Evolutionary conservation across 352 stramenopile genomes (phyloP), one percentile per base, ranked within the genome.

Genomic region (Pythium monospermum): DNA sequence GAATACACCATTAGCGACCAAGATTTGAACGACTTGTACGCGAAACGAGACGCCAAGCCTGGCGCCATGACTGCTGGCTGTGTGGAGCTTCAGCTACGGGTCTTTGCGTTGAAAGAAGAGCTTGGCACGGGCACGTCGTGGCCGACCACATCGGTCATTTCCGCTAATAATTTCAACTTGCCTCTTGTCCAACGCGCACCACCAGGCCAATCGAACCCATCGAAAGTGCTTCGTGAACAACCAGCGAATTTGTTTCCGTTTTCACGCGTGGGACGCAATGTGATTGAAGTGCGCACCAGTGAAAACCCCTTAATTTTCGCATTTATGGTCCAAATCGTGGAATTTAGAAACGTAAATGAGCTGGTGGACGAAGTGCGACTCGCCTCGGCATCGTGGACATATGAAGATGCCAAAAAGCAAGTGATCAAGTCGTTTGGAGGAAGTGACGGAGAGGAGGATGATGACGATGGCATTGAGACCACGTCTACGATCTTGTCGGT

Each of bases 401-500:
- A 88, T 49, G 83, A 86, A 33, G 41, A 74, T 25, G 79, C 83
- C 7, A 87, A 86, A 40, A 57, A 84, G 56, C 61, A 87, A 19
- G 77, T 93, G 46, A 82, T 91, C 57, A 80, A 80, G 42, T 90
- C 77, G 32, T 93, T 93, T 59, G 76, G 79, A 21, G 79, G 68
- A 27, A 73, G 76, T 48, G 78, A 83, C n/a, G 81, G 72, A 33
- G 74, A 84, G 42, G 81, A 83, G 16, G 79, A 92, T 33, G 82
- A 85, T 19, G 79, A 93, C 31, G 86, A 95, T 25, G 85, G 87
- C 7, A 76, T 95, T 19, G 81, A 93, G 31, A 80, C 83, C 2
- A 91, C 81, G 4, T 85, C 80, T 48, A 96, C 86, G 28, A 81
- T 94, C 47, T 69, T 96, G n/a, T 95, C 85, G 10, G 72, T 95